phyloP scores from a whole-genome alignment of 768 basidiomycete species.

The Trametes sanguinea region DNA sequence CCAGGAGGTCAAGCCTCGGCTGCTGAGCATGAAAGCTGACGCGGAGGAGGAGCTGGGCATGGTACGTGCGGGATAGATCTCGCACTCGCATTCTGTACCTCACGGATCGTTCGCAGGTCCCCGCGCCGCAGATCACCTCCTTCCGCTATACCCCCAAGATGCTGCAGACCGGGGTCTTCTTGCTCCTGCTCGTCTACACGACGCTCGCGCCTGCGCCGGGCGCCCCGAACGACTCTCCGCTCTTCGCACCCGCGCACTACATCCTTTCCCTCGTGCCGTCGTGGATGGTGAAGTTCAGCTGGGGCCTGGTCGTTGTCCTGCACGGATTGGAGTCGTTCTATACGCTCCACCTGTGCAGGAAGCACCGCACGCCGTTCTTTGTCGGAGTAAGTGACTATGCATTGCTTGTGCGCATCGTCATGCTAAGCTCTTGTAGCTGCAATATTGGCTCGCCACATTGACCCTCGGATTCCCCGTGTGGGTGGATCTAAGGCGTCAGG shows the following conservation, averaged over 20 bases:
- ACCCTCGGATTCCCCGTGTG: slow-evolving; percentile 58
- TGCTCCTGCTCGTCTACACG: slow-evolving; percentile 38
- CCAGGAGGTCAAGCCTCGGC: slow-evolving; percentile 79
- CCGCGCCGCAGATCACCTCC: slow-evolving; percentile 58
- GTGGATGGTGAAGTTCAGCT: slow-evolving; percentile 34
- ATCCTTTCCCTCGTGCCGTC: slow-evolving; percentile 19
- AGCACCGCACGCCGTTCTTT: slow-evolving; percentile 49
- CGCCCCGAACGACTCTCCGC: slow-evolving; percentile 25
- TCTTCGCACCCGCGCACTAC: slow-evolving; percentile 24
- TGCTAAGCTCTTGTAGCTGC: slow-evolving; percentile 39
- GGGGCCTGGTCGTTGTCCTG: slow-evolving; percentile 34
- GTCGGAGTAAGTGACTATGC: slow-evolving; percentile 36
- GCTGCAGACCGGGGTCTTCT: slow-evolving; percentile 30
- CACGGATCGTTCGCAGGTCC: slow-evolving; percentile 44
- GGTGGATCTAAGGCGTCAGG: slow-evolving; percentile 52
- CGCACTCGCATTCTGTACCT: not conserved
- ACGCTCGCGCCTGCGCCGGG: slow-evolving; percentile 30
- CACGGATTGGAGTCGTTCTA: slow-evolving; percentile 56
- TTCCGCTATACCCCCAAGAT: slow-evolving; percentile 49
- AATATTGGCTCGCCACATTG: slow-evolving; percentile 55
- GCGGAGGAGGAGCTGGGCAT: slow-evolving; percentile 81
- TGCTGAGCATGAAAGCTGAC: slow-evolving; percentile 77
- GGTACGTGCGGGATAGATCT: slow-evolving; percentile 43
- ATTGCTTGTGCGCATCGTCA: not conserved
- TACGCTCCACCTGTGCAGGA: slow-evolving; percentile 47